phyloP scores from a whole-genome alignment of 345 rosid genomes.

The Stellera chamaejasme region DNA sequence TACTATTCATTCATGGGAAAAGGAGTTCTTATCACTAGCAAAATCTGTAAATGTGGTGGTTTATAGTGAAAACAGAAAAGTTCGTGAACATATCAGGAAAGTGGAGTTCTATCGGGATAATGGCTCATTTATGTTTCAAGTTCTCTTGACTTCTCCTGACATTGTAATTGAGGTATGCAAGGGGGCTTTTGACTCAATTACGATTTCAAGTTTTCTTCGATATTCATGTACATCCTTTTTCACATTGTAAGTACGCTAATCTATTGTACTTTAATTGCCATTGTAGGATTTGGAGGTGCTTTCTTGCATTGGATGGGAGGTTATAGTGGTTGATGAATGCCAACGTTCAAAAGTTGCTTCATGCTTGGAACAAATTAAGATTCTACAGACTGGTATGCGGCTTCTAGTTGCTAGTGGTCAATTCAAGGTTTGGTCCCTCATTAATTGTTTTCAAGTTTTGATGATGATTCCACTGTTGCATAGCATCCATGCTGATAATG shows the following conservation, averaged over 20 bases:
- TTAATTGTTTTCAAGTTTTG: neutral
- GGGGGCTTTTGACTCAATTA: slow-evolving; percentile 4
- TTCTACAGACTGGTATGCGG: slow-evolving; percentile 28
- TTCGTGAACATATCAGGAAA: slow-evolving; percentile 28
- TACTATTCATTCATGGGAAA: slow-evolving; percentile 38
- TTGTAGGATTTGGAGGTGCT: slow-evolving; percentile 39
- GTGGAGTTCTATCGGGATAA: slow-evolving; percentile 35
- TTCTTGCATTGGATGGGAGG: slow-evolving; percentile 35
- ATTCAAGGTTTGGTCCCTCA: slow-evolving; percentile 31
- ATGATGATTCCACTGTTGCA: neutral
- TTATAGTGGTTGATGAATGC: slow-evolving; percentile 43
- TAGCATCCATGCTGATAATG: slow-evolving; percentile 8
- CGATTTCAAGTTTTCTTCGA: neutral
- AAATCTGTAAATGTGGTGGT: slow-evolving; percentile 34
- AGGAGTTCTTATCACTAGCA: slow-evolving; percentile 28
- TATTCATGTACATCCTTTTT: neutral
- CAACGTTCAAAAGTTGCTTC: slow-evolving; percentile 20
- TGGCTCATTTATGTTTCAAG: slow-evolving; percentile 37
- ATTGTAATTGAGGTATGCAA: slow-evolving; percentile 36
- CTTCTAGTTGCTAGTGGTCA: slow-evolving; percentile 38
- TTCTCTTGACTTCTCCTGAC: slow-evolving; percentile 38
- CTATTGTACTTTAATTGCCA: slow-evolving; percentile 9
- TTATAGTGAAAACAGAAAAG: slow-evolving; percentile 31
- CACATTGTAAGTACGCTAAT: neutral
- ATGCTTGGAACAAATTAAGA: slow-evolving; percentile 29